Evolutionary conservation across 225 moss, liverwort and hornwort species (phyloP).

Genomic region (Antitrichia curtipendula): DNA sequence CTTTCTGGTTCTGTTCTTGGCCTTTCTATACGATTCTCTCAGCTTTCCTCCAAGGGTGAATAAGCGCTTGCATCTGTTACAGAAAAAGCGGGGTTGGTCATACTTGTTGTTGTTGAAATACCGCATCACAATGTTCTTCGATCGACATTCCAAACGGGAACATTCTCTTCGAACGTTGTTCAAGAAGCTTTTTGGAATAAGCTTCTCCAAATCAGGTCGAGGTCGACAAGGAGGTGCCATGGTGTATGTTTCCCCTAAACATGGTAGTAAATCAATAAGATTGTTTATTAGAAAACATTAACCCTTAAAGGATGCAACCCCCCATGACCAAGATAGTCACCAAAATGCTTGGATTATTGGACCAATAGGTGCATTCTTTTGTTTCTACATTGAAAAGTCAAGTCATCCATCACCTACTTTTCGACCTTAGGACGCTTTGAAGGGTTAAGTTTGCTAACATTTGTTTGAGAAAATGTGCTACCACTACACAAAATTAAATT

Average conservation of each 20-base stretch:
- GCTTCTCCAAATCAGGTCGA: neutral
- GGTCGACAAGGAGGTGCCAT: neutral
- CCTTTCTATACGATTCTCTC: neutral
- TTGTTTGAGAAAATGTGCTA: neutral
- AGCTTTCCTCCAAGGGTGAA: neutral
- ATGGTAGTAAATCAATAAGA: neutral
- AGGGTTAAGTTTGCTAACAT: no score
- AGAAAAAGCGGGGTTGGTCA: neutral
- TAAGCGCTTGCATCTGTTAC: accelerated
- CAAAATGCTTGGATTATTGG: no score
- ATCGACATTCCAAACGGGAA: neutral
- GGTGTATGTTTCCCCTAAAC: no score
- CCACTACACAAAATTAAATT: neutral
- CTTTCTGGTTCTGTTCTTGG: accelerated
- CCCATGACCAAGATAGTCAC: no score
- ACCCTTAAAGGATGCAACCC: no score
- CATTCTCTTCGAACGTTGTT: neutral
- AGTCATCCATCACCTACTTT: no score
- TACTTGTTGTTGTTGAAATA: neutral
- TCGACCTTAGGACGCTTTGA: no score
- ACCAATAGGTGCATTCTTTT: no score
- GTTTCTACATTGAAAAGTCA: no score
- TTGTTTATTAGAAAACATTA: no score
- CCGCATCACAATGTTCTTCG: neutral
- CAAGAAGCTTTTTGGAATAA: neutral